A percentile compares a stretch with the other conserved stretches of the same genome.
Evolutionary conservation across 2,329 filamentous ascomycete genomes (phyloP).

Genomic region (Fusarium sp.): DNA sequence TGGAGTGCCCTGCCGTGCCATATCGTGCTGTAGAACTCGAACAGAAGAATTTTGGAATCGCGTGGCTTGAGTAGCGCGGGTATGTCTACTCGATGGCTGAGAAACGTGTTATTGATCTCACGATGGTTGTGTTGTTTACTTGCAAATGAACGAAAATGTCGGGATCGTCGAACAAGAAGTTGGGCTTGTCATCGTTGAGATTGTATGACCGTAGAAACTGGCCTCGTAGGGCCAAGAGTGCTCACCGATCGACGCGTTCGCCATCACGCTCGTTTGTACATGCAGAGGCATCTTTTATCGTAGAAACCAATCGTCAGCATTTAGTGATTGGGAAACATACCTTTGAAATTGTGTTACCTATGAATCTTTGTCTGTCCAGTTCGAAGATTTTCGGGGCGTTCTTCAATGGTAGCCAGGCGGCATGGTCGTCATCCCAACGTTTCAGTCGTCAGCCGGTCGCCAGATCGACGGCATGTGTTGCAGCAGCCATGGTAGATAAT

Average conservation of each 20-base stretch:
- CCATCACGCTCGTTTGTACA: too few relatives aligned
- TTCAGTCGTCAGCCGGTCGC: rapidly evolving
- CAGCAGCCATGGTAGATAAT: rapidly evolving
- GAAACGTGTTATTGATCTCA: background rate
- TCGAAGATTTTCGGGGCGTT: too few relatives aligned
- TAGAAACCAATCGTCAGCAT: too few relatives aligned
- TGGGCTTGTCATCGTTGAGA: too few relatives aligned
- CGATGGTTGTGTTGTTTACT: rapidly evolving
- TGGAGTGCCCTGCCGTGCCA: rapidly evolving
- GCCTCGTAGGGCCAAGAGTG: too few relatives aligned
- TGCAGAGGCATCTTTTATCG: too few relatives aligned
- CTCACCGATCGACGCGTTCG: too few relatives aligned
- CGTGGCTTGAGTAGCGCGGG: too few relatives aligned
- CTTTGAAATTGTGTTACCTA: rapidly evolving
- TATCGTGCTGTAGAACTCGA: background rate
- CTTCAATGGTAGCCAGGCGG: rapidly evolving
- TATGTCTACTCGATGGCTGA: background rate
- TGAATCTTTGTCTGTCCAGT: too few relatives aligned
- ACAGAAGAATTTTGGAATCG: background rate
- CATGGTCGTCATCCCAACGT: background rate
- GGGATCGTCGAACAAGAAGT: too few relatives aligned
- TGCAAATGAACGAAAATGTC: rapidly evolving
- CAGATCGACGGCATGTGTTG: background rate
- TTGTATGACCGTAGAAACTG: too few relatives aligned
- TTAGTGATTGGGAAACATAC: too few relatives aligned